Evolutionary conservation across 805 yeast genomes (phyloP).

Genomic region (Candida michaelii): DNA sequence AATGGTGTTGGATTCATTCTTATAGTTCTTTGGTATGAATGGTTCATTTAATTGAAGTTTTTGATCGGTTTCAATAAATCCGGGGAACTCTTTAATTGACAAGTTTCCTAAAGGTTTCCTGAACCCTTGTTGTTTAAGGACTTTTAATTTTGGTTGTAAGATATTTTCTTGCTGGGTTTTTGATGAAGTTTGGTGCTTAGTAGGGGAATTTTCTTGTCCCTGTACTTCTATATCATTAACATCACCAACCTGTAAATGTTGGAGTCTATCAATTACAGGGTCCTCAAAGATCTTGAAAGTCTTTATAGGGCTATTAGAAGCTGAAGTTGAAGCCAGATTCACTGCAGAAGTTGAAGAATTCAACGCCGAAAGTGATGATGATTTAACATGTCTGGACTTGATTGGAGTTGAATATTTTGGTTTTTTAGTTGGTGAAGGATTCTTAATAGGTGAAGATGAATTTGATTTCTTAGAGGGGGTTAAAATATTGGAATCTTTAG

Average conservation of each 20-base stretch:
- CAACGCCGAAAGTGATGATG: background rate
- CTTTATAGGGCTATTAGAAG: conserved; percentile 1
- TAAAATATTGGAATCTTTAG: conserved; percentile 14
- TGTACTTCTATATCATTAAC: conserved; percentile 16
- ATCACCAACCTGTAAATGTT: conserved; percentile 10
- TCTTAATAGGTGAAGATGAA: conserved; percentile 15
- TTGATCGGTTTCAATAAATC: conserved; percentile 5
- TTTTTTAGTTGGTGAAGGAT: conserved; percentile 13
- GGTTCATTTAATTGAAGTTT: conserved; percentile 9
- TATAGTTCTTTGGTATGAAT: conserved; percentile 15
- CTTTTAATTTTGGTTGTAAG: conserved; percentile 16
- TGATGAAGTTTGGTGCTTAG: background rate
- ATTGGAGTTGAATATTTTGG: conserved; percentile 8
- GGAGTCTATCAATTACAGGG: background rate
- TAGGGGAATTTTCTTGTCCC: conserved; percentile 14
- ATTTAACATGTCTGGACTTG: conserved; percentile 5
- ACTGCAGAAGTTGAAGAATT: conserved; percentile 4
- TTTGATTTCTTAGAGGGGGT: conserved; percentile 12
- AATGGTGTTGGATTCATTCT: conserved; percentile 17
- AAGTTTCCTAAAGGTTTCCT: conserved; percentile 15
- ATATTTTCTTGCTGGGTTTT: conserved; percentile 38
- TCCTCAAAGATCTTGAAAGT: conserved; percentile 10
- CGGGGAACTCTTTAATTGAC: conserved; percentile 13
- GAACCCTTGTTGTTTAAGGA: conserved; percentile 10
- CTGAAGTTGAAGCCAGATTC: conserved; percentile 6